phyloP scores from a whole-genome alignment of 2,329 filamentous ascomycete species.

The Aspergillus sp. region DNA sequence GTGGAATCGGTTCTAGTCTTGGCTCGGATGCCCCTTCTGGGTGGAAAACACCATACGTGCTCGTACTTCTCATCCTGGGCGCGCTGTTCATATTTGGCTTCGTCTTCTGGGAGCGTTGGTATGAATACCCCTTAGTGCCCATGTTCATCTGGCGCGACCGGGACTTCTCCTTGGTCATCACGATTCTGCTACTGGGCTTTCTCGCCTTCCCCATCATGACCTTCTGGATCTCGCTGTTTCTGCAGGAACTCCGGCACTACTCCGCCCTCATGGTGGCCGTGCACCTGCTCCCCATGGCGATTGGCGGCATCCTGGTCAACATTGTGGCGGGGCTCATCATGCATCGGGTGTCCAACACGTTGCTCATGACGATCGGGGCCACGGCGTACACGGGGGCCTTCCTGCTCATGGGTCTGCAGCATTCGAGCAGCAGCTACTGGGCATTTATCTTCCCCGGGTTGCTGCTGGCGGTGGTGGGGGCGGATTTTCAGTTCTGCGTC shows the following conservation, averaged over 20 bases:
- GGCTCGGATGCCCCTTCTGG: slow-evolving; percentile 60
- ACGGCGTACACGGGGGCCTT: slow-evolving; percentile 46
- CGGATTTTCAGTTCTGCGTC: slow-evolving; percentile 71
- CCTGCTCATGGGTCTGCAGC: slow-evolving; percentile 58
- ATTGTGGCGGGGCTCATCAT: slow-evolving; percentile 63
- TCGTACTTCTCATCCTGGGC: slow-evolving; percentile 63
- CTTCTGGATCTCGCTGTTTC: slow-evolving; percentile 67
- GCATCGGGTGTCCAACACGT: slow-evolving; percentile 64
- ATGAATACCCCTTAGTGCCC: slow-evolving; percentile 54
- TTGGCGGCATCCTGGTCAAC: slow-evolving; percentile 65
- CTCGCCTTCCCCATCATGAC: slow-evolving; percentile 62
- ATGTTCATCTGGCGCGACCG: slow-evolving; percentile 59
- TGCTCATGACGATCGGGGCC: slow-evolving; percentile 59
- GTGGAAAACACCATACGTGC: slow-evolving; percentile 64
- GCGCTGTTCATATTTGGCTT: slow-evolving; percentile 59
- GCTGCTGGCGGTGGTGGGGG: slow-evolving; percentile 63
- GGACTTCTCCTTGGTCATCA: slow-evolving; percentile 65
- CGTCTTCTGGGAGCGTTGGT: slow-evolving; percentile 63
- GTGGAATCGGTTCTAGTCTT: slow-evolving; percentile 32
- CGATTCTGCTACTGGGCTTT: slow-evolving; percentile 60
- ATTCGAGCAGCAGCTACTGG: slow-evolving; percentile 61
- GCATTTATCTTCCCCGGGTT: slow-evolving; percentile 64
- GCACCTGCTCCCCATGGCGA: slow-evolving; percentile 65
- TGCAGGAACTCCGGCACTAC: slow-evolving; percentile 59
- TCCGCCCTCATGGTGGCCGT: slow-evolving; percentile 62